phyloP scores from a whole-genome alignment of 441 rosid genomes.

The Pelargonium cotyledonis region DNA sequence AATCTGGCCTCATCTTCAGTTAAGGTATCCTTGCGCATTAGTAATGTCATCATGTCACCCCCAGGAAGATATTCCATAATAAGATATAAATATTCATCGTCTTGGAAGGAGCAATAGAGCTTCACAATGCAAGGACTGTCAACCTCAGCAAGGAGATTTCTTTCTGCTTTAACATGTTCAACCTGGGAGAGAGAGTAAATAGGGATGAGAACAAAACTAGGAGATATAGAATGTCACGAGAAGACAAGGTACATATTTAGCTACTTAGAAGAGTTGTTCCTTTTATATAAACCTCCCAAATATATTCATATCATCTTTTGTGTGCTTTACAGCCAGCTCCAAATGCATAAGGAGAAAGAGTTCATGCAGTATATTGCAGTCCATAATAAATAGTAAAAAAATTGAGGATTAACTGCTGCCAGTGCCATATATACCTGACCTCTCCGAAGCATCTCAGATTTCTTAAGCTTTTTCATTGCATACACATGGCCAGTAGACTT shows the following conservation, averaged over 20 bases:
- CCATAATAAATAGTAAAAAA: not conserved
- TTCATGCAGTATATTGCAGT: not conserved
- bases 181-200: conserved; percentile 14
- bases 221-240: not conserved
- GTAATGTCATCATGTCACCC: conserved; percentile 27
- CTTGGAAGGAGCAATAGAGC: conserved; percentile 27
- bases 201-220: not conserved
- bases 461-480: conserved; percentile 27
- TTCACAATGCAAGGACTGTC: conserved; percentile 26
- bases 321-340: not conserved
- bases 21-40: conserved; percentile 29
- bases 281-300: not conserved
- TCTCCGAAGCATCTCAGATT: conserved; percentile 27
- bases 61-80: conserved; percentile 28
- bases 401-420: not conserved
- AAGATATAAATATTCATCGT: conserved; percentile 20
- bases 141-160: conserved; percentile 28
- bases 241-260: not conserved
- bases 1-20: conserved; percentile 23
- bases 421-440: conserved; percentile 20
- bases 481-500: conserved; percentile 21
- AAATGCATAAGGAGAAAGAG: not conserved
- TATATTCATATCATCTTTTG: not conserved
- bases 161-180: conserved; percentile 26
- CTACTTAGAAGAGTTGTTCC: not conserved